Percentiles rank a stretch among this genome's conserved stretches.
Conservation (phyloP, 2,329 filamentous ascomycete genomes). For the Neofusicoccum sp. region DNA sequence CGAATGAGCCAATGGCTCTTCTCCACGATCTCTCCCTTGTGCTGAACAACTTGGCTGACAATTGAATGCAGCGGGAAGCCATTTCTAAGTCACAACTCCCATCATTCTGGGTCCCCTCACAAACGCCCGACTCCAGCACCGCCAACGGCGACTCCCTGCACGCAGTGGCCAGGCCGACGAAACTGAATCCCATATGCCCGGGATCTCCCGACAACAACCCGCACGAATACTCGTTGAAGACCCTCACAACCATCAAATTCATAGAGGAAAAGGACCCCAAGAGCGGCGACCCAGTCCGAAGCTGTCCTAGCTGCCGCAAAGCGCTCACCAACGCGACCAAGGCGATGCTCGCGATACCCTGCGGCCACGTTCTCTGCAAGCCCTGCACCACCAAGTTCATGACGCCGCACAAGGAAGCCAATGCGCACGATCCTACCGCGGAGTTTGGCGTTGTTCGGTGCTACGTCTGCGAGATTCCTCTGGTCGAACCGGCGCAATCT, state of each 20-base stretch:
- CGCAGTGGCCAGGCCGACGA: constrained; percentile 56
- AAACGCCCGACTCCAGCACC: constrained; percentile 62
- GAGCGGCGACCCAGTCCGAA: constrained; percentile 46
- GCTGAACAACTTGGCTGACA: background rate
- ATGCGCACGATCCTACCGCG: constrained; percentile 59
- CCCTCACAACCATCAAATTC: constrained; percentile 74
- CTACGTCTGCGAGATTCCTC: constrained; percentile 81
- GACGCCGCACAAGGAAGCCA: constrained; percentile 41
- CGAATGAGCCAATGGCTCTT: background rate
- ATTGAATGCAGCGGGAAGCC: background rate
- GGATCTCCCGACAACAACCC: constrained; percentile 64
- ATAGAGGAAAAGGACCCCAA: constrained; percentile 64
- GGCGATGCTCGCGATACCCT: constrained; percentile 79
- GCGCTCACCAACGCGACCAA: constrained; percentile 76
- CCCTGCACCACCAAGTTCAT: constrained; percentile 84
- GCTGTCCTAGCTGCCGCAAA: constrained; percentile 86
- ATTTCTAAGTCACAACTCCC: constrained; percentile 54
- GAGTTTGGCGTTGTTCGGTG: constrained; percentile 58
- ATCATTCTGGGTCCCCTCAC: constrained; percentile 89
- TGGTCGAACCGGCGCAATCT: constrained; percentile 52
- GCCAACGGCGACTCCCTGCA: constrained; percentile 45
- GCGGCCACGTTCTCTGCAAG: constrained; percentile 87
- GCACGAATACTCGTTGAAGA: constrained; percentile 76
- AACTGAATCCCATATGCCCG: constrained; percentile 72
- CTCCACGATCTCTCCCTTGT: constrained; percentile 4